A percentile compares a stretch with the other conserved stretches of the same genome.
These are phyloP conservation scores for Aspergillus indologenus DNA, from an alignment of 495 filamentous ascomycete species.

Conservation along the genomic window DNA sequence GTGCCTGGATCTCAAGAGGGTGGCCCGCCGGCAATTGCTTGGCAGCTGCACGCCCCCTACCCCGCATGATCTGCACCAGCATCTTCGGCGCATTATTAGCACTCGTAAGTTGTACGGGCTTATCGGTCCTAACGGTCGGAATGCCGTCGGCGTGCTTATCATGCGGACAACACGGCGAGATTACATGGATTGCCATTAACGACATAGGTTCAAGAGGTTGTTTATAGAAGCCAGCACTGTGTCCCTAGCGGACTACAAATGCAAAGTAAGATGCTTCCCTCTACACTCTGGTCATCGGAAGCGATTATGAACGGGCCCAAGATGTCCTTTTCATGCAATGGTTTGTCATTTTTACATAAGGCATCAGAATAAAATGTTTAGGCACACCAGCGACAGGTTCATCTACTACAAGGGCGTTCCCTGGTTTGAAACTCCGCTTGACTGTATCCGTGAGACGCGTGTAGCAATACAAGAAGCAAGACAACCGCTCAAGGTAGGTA, in stretches of 20 bases:
- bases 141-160: no score
- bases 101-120: not conserved
- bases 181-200: no score
- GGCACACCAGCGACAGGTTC: not conserved
- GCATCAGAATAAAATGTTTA: not conserved
- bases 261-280: not conserved
- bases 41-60: not conserved
- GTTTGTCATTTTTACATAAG: not conserved
- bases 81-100: not conserved
- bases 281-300: not conserved
- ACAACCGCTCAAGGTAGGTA: conserved; percentile 6
- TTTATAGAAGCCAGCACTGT: no score
- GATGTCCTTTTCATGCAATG: not conserved
- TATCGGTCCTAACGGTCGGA: not conserved
- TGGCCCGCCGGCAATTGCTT: not conserved
- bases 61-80: not conserved
- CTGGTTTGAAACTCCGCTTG: not conserved
- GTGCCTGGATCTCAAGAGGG: not conserved
- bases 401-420: not conserved
- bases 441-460: not conserved
- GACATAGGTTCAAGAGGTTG: no score
- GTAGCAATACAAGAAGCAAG: not conserved
- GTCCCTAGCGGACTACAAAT: no score
- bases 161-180: no score
- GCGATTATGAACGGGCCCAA: not conserved